Conservation (phyloP, 1,139 yeast genomes). For the Taphrina pruni region DNA sequence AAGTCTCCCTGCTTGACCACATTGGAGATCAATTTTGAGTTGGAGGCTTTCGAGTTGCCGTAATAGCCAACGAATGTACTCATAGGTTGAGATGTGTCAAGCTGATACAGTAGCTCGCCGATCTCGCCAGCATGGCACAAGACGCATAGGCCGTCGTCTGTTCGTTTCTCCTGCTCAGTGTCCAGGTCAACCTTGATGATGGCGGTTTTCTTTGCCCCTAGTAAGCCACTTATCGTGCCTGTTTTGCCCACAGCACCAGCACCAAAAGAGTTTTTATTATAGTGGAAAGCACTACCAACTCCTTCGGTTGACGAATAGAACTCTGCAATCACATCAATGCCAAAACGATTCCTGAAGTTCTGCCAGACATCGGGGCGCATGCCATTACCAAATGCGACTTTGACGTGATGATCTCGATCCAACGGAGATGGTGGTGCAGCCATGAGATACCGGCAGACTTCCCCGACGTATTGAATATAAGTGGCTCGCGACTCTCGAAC, state of each 20-base stretch:
- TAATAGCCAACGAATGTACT: constrained; percentile 81
- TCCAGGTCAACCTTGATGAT: constrained; percentile 43
- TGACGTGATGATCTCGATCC: constrained; percentile 68
- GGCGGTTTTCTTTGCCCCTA: not conserved
- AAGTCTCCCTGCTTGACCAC: constrained; percentile 89
- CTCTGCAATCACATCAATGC: constrained; percentile 79
- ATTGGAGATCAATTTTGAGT: constrained; percentile 70
- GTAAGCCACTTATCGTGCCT: constrained; percentile 63
- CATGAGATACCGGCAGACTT: constrained; percentile 80
- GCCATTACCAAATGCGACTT: constrained; percentile 90
- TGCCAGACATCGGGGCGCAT: constrained; percentile 88
- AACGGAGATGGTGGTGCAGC: constrained; percentile 71
- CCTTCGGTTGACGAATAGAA: constrained; percentile 95
- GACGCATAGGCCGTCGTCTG: constrained; percentile 70
- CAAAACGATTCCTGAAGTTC: constrained; percentile 76
- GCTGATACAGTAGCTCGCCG: constrained; percentile 69
- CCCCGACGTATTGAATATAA: constrained; percentile 92
- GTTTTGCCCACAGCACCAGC: constrained; percentile 88
- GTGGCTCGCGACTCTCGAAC: constrained; percentile 74
- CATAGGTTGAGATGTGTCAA: constrained; percentile 49
- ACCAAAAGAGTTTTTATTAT: constrained; percentile 78
- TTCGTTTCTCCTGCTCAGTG: constrained; percentile 72
- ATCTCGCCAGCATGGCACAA: constrained; percentile 66
- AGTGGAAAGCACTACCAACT: constrained; percentile 83
- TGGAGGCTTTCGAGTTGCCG: constrained; percentile 79